phyloP scores from a whole-genome alignment of 805 yeast genomes.

The Myxozyma lipomycoides region DNA sequence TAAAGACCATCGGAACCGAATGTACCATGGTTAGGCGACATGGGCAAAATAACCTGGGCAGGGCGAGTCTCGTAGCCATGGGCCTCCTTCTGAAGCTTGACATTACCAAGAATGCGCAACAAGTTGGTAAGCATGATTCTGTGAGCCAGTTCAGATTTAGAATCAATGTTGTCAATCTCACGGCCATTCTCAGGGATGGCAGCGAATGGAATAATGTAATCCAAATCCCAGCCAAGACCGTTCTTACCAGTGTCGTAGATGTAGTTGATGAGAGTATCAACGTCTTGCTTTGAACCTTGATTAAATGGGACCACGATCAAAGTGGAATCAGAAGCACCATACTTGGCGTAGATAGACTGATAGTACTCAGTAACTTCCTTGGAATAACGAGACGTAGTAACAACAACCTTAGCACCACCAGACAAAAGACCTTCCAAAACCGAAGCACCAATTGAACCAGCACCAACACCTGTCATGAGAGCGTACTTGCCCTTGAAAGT shows the following conservation, averaged over 20 bases:
- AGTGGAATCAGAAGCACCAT: slow-evolving; percentile 88
- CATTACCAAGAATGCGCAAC: slow-evolving; percentile 84
- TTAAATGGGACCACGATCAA: slow-evolving; percentile 97
- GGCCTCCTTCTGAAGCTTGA: slow-evolving; percentile 75
- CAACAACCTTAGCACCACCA: slow-evolving; percentile 97
- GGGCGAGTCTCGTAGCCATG: slow-evolving; percentile 89
- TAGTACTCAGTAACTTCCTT: slow-evolving; percentile 92
- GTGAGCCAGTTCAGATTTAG: slow-evolving; percentile 96
- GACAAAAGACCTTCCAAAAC: slow-evolving; percentile 87
- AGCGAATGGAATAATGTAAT: slow-evolving; percentile 93
- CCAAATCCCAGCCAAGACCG: slow-evolving; percentile 97
- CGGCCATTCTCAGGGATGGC: slow-evolving; percentile 99
- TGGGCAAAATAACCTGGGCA: slow-evolving; percentile 92
- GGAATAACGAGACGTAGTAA: slow-evolving; percentile 93
- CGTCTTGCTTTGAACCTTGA: slow-evolving; percentile 91
- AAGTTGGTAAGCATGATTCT: slow-evolving; percentile 97
- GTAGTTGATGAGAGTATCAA: slow-evolving; percentile 75
- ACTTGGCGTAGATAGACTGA: slow-evolving; percentile 87
- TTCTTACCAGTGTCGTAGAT: slow-evolving; percentile 83
- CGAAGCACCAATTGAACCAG: slow-evolving; percentile 98
- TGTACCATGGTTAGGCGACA: slow-evolving; percentile 98
- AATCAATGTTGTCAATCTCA: slow-evolving; percentile 87
- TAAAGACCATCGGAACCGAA: slow-evolving; percentile 98
- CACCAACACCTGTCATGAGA: slow-evolving; percentile 96
- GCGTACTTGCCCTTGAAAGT: slow-evolving; percentile 85